Evolutionary conservation across 805 yeast genomes (phyloP).

Genomic region (Candida koratica): DNA sequence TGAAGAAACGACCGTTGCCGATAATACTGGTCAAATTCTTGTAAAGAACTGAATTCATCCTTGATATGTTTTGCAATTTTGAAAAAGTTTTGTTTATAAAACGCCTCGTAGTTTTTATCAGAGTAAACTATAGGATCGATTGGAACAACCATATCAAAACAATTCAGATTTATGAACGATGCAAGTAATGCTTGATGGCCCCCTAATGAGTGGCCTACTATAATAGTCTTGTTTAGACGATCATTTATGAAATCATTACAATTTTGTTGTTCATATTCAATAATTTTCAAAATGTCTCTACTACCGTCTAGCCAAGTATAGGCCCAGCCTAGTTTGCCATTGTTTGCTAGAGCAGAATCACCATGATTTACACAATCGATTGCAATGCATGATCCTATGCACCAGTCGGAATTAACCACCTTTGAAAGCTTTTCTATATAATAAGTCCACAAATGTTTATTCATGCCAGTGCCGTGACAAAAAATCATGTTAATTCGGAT

Average conservation of each 20-base stretch:
- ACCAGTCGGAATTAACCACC: conserved; percentile 34
- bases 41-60: conserved; percentile 40
- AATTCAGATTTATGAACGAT: conserved; percentile 45
- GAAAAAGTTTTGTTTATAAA: conserved; percentile 20
- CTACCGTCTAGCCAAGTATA: conserved; percentile 66
- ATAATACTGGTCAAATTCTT: conserved; percentile 43
- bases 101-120: conserved; percentile 12
- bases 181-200: conserved; percentile 53
- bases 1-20: conserved; percentile 40
- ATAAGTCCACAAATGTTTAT: conserved; percentile 60
- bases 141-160: conserved; percentile 51
- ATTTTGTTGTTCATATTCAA: conserved; percentile 35
- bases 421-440: conserved; percentile 42
- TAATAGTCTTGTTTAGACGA: conserved; percentile 38
- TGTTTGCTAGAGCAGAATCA: conserved; percentile 59
- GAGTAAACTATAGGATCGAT: conserved; percentile 58
- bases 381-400: conserved; percentile 45
- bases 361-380: conserved; percentile 65
- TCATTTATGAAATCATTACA: conserved; percentile 29
- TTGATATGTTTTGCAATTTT: conserved; percentile 22
- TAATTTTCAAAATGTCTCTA: conserved; percentile 49
- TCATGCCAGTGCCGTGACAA: conserved; percentile 64
- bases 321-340: conserved; percentile 50
- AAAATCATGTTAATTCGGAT: conserved; percentile 48
- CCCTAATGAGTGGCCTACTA: conserved; percentile 75